phyloP scores from a whole-genome alignment of 2,329 filamentous ascomycete species.

The Allantophomopsis lycopodina region DNA sequence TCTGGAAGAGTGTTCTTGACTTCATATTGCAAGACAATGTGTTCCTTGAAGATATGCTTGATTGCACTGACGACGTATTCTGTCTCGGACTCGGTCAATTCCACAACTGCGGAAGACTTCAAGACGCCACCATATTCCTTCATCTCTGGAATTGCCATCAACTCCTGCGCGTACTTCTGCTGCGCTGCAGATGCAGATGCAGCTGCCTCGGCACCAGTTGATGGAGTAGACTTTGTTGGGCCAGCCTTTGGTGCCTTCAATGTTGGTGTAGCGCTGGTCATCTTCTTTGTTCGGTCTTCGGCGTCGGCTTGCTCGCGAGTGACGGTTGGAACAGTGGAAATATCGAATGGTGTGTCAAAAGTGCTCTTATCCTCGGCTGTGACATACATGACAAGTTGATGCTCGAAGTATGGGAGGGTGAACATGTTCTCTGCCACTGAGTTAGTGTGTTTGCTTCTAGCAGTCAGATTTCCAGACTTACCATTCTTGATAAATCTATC shows the following conservation, averaged over 20 bases:
- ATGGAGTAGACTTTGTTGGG: conserved; percentile 55
- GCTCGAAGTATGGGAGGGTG: conserved; percentile 86
- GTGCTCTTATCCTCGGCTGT: conserved; percentile 80
- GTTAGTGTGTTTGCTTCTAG: conserved; percentile 12
- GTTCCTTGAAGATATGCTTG: conserved; percentile 97
- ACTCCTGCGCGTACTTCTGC: conserved; percentile 79
- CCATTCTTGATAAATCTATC: conserved; percentile 86
- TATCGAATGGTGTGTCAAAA: conserved; percentile 78
- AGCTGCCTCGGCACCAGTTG: conserved; percentile 57
- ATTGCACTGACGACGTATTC: conserved; percentile 90
- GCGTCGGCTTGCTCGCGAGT: conserved; percentile 92
- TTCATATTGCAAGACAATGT: conserved; percentile 90
- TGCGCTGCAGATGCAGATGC: conserved; percentile 68
- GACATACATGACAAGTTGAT: conserved; percentile 95
- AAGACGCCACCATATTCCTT: conserved; percentile 79
- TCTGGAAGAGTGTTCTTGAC: conserved; percentile 94
- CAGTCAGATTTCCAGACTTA: conserved; percentile 24
- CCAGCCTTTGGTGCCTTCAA: conserved; percentile 84
- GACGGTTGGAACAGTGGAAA: conserved; percentile 81
- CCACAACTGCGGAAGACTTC: conserved; percentile 76
- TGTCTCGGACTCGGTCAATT: conserved; percentile 92
- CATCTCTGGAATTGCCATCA: conserved; percentile 83
- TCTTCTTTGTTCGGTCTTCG: conserved; percentile 93
- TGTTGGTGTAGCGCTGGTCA: conserved; percentile 81
- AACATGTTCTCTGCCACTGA: conserved; percentile 69